Base-by-base conservation (phyloP, 768 basidiomycete genomes). In the Imleria badia region DNA sequence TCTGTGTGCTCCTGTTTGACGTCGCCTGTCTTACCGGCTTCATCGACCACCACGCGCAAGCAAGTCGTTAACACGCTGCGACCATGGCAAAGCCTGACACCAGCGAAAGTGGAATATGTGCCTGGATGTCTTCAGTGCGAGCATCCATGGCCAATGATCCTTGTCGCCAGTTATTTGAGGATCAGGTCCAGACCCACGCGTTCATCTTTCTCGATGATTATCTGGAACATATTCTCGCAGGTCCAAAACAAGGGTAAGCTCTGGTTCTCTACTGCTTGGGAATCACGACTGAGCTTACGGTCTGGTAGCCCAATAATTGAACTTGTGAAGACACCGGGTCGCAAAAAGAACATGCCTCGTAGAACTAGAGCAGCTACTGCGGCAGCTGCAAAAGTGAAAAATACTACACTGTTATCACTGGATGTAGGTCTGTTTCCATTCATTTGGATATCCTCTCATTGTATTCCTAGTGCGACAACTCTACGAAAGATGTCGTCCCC, bases 131-230 rank as follows among this genome's bases (percentile, higher is more conserved):
- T 55, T 74, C 79, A 22, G 80, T 91, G 46, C 80, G 87, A 42
- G 71, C 81, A 15, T 79, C 81, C 33, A 89, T 92, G 84, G 80
- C 78, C 8, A 84, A 77, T 45, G 91, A 92, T 66, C 81, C 86
- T 50, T 87, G 85, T 22, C 81, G 87, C 14, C 78, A 86, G 59
- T 72, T 81, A 45, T 83, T 93, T 61, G 81, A 87, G 50, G 83
- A 86, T 47, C 86, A 91, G 63, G 80, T 91, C 35, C 85, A 89
- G 46, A 80, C 76, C 3, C 83, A 89, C 56, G 91, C 88, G 4
- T 89, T 91, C 69, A 76, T 84, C 58, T 92, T 91, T 68, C 80
- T 93, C 40, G 84, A 91, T 57, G 83, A 85, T 63, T 92, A 91
- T 65, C 72, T 91, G 41, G 84, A 87, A 61, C 83, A 72, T 51